Evolutionary conservation across 805 yeast species (phyloP).

Genomic region (Pichia eremophila): DNA sequence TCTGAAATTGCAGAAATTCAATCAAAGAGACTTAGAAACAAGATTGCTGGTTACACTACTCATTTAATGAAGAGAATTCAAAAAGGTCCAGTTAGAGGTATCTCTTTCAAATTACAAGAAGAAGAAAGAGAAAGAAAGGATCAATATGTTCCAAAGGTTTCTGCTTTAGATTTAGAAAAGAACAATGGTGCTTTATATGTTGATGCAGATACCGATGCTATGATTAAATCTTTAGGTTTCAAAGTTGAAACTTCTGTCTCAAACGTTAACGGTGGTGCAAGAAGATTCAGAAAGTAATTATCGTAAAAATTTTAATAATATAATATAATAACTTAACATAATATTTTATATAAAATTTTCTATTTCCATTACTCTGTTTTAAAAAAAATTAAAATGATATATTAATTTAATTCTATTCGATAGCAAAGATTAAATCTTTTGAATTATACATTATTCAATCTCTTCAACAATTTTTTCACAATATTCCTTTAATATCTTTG

Average conservation of each 20-base stretch:
- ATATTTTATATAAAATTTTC: not conserved
- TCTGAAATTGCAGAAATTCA: constrained; percentile 98
- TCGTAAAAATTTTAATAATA: not conserved
- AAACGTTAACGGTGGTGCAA: constrained; percentile 79
- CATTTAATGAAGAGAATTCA: constrained; percentile 99
- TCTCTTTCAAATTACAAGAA: constrained; percentile 99
- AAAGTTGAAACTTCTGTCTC: constrained; percentile 78
- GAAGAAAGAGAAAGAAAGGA: constrained; percentile 99
- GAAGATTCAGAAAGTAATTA: constrained; percentile 75
- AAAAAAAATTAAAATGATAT: not conserved
- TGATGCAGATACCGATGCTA: constrained; percentile 92
- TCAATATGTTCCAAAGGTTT: constrained; percentile 99
- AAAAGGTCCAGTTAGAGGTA: constrained; percentile 99
- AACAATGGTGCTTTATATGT: constrained; percentile 94
- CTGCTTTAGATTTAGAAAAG: constrained; percentile 97
- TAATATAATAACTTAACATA: not conserved
- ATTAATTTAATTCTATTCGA: too few relatives aligned
- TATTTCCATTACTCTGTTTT: not conserved
- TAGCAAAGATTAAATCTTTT: not conserved
- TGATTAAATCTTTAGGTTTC: constrained; percentile 91
- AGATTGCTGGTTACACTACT: constrained; percentile 99
- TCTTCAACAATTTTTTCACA: constrained; percentile 31
- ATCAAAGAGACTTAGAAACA: constrained; percentile 99
- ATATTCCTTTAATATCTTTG: constrained; percentile 33
- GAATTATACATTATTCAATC: constrained; percentile 7